phyloP scores from a whole-genome alignment of 1,284 basidiomycete genomes.

The Psilocybe mexicana region DNA sequence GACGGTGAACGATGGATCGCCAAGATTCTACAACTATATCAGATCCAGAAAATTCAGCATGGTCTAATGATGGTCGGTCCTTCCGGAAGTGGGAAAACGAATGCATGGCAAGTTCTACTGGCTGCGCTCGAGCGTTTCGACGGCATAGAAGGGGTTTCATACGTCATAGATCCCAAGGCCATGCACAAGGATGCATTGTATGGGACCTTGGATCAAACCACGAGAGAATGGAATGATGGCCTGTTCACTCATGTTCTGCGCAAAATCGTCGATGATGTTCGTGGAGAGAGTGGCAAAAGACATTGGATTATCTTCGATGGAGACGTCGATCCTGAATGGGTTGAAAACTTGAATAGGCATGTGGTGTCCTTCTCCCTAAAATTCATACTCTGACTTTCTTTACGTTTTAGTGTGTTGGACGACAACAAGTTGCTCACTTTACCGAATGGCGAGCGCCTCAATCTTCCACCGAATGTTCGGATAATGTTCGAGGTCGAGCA shows the following conservation, averaged over 20 bases:
- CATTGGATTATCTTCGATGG: constrained; percentile 99
- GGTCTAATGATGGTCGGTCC: constrained; percentile 99
- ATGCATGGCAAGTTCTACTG: constrained; percentile 95
- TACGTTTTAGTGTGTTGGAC: constrained; percentile 81
- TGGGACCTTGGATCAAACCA: constrained; percentile 95
- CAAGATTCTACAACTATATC: constrained; percentile 97
- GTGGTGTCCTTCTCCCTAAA: constrained; percentile 25
- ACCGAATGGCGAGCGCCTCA: constrained; percentile 98
- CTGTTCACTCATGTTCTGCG: constrained; percentile 97
- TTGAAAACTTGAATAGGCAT: constrained; percentile 98
- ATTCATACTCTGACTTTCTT: background rate
- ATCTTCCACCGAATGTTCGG: constrained; percentile 94
- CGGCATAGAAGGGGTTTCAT: constrained; percentile 89
- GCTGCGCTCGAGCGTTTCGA: constrained; percentile 91
- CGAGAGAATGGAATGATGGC: constrained; percentile 99
- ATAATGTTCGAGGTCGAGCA: constrained; percentile 99
- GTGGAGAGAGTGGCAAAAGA: constrained; percentile 94
- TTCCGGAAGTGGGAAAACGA: constrained; percentile 96
- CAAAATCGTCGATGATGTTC: constrained; percentile 98
- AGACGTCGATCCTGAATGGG: constrained; percentile 99
- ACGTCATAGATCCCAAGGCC: constrained; percentile 99
- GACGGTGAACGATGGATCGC: constrained; percentile 89
- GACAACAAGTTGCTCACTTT: constrained; percentile 98
- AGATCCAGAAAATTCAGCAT: constrained; percentile 99
- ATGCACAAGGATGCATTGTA: constrained; percentile 99